Evolutionary conservation across 202 grass and related monocot species (phyloP), one percentile per base, ranked within the genome.

Genomic region (Sporobolus alterniflorus): DNA sequence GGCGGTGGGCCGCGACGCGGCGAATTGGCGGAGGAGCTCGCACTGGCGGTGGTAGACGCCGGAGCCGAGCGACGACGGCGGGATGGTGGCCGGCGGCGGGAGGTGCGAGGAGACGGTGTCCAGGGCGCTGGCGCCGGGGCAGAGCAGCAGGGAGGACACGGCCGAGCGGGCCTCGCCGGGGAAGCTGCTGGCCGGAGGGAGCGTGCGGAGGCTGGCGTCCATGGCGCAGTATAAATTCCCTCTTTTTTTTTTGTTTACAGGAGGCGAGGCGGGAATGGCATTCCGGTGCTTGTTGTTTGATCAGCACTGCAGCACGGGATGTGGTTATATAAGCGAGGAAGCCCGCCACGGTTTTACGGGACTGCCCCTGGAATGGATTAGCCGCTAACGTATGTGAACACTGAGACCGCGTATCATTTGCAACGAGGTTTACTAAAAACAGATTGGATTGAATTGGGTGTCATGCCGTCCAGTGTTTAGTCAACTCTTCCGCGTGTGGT

Each of bases 61-160:
- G 82, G 96, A 98, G 70, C 93, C 96, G 63, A 98, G 93, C 36
- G 86, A 80, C 51, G 85, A 67, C 36, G 86, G 82, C 51, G 85
- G 71, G 72, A 87, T 88, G 8, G 83, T 67, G 21, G 76, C 82
- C 0, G 88, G 63, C 0, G 87, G 91, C 29, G 89, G 91, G 15
- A 92, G 89, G 46, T 98, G 91, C 20, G 89, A 89, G 81, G 96
- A 98, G 50, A 98, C 79, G 22, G 85, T 87, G 85, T 98, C 93
- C 22, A 98, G 73, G 5, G 91, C 84, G 77, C 72, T 94, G 30
- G 83, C 83, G 43, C 91, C 91, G 0, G 82, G 81, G 12, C 89
- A 94, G 16, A 96, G 85, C 60, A 98, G 91, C 14, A 94, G 85
- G 5, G 90, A 85, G 2, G 96, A 98, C 5, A 98, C 83, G 3